Evolutionary conservation across 2,329 filamentous ascomycete genomes (phyloP), one percentile per base, ranked within the genome.

Genomic region (Colletotrichum truncatum): DNA sequence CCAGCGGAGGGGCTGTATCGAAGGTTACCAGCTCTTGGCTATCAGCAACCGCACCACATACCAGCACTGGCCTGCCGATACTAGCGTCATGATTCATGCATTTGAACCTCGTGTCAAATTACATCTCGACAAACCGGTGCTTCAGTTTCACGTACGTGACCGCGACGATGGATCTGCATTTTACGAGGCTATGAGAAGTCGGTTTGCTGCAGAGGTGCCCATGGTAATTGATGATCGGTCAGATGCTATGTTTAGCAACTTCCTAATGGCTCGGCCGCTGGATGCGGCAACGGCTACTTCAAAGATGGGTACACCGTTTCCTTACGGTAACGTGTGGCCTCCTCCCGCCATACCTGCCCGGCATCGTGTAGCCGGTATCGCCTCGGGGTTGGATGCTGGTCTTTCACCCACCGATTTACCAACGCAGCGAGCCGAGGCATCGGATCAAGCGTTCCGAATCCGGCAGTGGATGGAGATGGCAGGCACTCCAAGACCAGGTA

Each of bases 1-100:
- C 73, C 86, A 89, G 46, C 80, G 86, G 4, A 84, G 87, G 43
- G 91, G 90, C 14, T 90, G 89, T 70, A 97, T 98, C 60, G 92
- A 96, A 77, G 93, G 88, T 3, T 93, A 94, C 74, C 87, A 90
- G 14, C 80, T 98, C 14, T 80, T 94, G 4, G 93, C 92, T 2
- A 85, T 89, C 55, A 84, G 89, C 55, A 80, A 80, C 2, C 76
- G 79, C 23, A 84, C 86, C 6, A 81, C 80, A 2, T 84, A 89
- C 54, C 81, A 89, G 66, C 77, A 84, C 4, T 97, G 92, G 92
- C 79, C 86, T 49, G 85, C 84, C 64, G 85, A 94, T 63, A 79
- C 79, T 11, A 80, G 88, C 16, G 89, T 93, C 14, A 84, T 91
- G 30, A 90, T 97, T 32, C 88, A 93, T 70, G 84, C 85, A 0